Conservation (phyloP, 2,329 filamentous ascomycete species). For the Dactylellina parvicollis region DNA sequence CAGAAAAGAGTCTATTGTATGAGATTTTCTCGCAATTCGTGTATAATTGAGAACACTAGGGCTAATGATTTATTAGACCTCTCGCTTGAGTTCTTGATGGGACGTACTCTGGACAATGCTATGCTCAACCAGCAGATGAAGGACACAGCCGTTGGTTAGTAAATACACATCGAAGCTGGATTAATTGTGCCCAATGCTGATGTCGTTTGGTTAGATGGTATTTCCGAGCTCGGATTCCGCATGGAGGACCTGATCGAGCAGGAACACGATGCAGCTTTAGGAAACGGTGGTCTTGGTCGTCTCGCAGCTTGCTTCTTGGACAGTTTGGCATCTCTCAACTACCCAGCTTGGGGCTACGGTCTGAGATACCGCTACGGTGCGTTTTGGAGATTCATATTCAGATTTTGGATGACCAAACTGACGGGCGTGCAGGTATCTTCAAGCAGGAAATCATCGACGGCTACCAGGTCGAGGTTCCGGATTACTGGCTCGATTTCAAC, state of each 20-base stretch:
- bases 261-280: conserved; percentile 94
- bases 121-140: conserved; percentile 96
- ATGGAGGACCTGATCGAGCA: conserved; percentile 95
- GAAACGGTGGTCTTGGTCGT: conserved; percentile 93
- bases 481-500: conserved; percentile 99
- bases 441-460: conserved; percentile 99
- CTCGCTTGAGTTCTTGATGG: conserved; percentile 97
- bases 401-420: neutral
- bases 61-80: conserved; percentile 68
- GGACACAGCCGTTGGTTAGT: conserved; percentile 78
- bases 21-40: conserved; percentile 53
- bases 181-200: neutral
- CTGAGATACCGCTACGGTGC: conserved; percentile 87
- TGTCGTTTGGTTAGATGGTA: conserved; percentile 70
- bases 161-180: neutral
- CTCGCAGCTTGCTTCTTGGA: conserved; percentile 97
- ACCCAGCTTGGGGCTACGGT: conserved; percentile 96
- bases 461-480: conserved; percentile 96
- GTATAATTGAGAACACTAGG: neutral
- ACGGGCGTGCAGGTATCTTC: conserved; percentile 73
- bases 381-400: neutral
- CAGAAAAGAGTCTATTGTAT: conserved; percentile 91
- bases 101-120: conserved; percentile 93
- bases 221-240: conserved; percentile 89
- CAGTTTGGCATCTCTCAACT: conserved; percentile 92